phyloP scores from a whole-genome alignment of 495 filamentous ascomycete species.

The Choiromyces venosus region DNA sequence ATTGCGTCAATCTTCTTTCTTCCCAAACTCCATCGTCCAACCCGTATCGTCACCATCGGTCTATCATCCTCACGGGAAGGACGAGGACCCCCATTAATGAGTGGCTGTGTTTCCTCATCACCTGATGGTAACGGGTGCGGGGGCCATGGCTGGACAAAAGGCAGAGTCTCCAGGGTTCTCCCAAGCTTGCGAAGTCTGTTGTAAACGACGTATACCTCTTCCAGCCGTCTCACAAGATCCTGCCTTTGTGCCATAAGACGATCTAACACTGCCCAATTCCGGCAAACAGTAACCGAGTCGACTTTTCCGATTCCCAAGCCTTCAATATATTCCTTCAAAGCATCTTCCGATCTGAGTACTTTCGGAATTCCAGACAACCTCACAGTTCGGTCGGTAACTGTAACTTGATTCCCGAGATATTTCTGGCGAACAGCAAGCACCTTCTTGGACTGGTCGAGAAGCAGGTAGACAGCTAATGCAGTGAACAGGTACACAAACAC shows the following conservation, averaged over 20 bases:
- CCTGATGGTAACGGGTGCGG: constrained; percentile 40
- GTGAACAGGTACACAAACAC: constrained; percentile 89
- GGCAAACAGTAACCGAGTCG: constrained; percentile 78
- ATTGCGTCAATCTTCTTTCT: constrained; percentile 78
- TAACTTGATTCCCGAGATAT: constrained; percentile 87
- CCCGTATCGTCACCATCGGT: constrained; percentile 70
- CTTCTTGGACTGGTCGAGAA: constrained; percentile 71
- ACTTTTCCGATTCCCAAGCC: constrained; percentile 87
- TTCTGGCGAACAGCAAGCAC: constrained; percentile 81
- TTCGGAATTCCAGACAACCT: constrained; percentile 80
- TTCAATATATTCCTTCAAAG: constrained; percentile 82
- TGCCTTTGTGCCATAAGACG: constrained; percentile 63
- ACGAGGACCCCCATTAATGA: constrained; percentile 32
- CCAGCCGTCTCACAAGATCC: constrained; percentile 62
- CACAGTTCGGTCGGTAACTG: constrained; percentile 89
- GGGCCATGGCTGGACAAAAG: constrained; percentile 49
- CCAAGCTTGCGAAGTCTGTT: constrained; percentile 44
- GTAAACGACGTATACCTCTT: constrained; percentile 77
- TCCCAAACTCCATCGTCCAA: constrained; percentile 68
- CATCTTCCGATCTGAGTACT: constrained; percentile 71
- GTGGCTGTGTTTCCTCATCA: constrained; percentile 48
- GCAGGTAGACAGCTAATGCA: constrained; percentile 70
- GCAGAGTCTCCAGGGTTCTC: constrained; percentile 49
- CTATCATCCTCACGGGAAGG: constrained; percentile 45
- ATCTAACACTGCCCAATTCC: constrained; percentile 82